A percentile compares a stretch with the other conserved stretches of the same genome.
These are phyloP conservation scores for Odontarrhena argentea DNA, from an alignment of 345 rosid species.

Conservation along the genomic window DNA sequence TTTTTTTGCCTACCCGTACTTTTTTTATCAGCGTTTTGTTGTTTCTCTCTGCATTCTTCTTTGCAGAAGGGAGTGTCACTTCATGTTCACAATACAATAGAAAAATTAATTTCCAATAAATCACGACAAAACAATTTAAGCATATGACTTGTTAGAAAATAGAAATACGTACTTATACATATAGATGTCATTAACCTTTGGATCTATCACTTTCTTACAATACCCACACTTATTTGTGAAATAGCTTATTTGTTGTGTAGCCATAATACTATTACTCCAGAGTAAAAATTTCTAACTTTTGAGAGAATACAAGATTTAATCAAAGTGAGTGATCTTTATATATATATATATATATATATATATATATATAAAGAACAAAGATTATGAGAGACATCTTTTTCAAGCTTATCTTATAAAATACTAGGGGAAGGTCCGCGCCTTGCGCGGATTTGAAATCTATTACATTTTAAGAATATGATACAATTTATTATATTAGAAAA, in stretches of 20 bases:
- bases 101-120: neutral
- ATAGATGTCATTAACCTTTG: constrained; percentile 19
- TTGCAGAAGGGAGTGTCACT: neutral
- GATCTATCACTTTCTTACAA: constrained; percentile 12
- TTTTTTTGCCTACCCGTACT: no score
- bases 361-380: neutral
- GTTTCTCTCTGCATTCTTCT: constrained; percentile 28
- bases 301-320: neutral
- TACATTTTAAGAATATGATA: no score
- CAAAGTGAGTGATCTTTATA: constrained; percentile 2
- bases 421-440: no score
- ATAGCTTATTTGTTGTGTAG: constrained; percentile 1
- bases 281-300: neutral
- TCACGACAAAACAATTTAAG: neutral
- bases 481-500: no score
- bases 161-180: constrained; percentile 33
- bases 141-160: neutral
- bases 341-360: neutral
- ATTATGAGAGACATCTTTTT: neutral
- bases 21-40: neutral
- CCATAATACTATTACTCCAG: constrained; percentile 1
- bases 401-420: constrained; percentile 12
- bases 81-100: neutral
- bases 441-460: no score
- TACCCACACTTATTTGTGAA: constrained; percentile 31